Conservation (phyloP, 768 basidiomycete genomes). For the Gymnopilus junonius region DNA sequence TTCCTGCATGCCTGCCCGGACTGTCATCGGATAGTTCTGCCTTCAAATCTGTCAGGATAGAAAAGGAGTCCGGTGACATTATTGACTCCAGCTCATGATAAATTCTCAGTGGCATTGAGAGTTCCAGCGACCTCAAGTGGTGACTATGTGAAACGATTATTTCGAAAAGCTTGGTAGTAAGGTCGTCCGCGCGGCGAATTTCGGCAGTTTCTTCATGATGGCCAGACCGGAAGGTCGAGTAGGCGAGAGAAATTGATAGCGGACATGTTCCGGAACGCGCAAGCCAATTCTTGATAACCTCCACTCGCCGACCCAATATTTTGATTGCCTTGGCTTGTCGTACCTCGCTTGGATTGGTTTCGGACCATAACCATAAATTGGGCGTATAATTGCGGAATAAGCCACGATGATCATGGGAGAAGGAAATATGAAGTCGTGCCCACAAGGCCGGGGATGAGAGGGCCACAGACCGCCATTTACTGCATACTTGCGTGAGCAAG, state of each 20-base stretch:
- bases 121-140: not conserved
- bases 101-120: not conserved
- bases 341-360: not conserved
- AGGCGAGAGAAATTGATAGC: not conserved
- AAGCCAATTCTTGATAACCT: not conserved
- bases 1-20: too few species aligned
- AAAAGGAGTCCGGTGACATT: not conserved
- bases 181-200: not conserved
- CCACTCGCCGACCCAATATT: not conserved
- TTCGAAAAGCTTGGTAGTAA: not conserved
- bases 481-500: constrained; percentile 5
- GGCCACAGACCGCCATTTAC: constrained; percentile 1
- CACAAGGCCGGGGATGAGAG: constrained; percentile 4
- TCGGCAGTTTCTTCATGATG: too few species aligned
- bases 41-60: not conserved
- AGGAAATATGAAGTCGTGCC: not conserved
- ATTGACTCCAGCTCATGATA: not conserved
- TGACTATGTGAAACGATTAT: not conserved
- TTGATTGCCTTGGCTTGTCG: not conserved
- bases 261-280: not conserved
- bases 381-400: not conserved
- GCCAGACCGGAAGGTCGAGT: too few species aligned
- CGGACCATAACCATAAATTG: not conserved
- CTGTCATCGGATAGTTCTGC: too few species aligned
- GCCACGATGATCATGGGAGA: not conserved